A percentile compares a stretch with the other conserved stretches of the same genome.
Conservation (phyloP, 1,284 basidiomycete species). For the Lignosus rhinocerotis region DNA sequence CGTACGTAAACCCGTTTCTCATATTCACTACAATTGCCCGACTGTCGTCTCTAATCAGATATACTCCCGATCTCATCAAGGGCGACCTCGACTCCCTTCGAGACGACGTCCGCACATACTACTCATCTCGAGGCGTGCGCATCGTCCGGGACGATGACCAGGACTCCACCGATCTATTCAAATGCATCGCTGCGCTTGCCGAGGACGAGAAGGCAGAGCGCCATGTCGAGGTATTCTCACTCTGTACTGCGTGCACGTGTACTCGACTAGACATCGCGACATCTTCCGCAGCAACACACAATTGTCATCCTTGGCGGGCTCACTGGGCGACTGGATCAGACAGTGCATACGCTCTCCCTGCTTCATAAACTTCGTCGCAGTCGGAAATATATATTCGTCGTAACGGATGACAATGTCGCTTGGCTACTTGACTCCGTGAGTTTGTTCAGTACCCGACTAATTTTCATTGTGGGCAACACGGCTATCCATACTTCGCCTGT, state of each 20-base stretch:
- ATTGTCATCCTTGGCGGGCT: slow-evolving; percentile 88
- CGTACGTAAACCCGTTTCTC: slow-evolving; percentile 18
- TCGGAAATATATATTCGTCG: slow-evolving; percentile 66
- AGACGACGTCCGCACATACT: slow-evolving; percentile 72
- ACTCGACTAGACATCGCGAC: background rate
- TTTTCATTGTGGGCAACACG: background rate
- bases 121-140: slow-evolving; percentile 62
- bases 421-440: slow-evolving; percentile 84
- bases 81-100: slow-evolving; percentile 93
- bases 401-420: slow-evolving; percentile 86
- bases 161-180: slow-evolving; percentile 93
- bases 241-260: background rate
- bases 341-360: slow-evolving; percentile 85
- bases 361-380: slow-evolving; percentile 78
- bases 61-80: slow-evolving; percentile 84
- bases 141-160: slow-evolving; percentile 74
- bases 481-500: background rate
- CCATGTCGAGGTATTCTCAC: slow-evolving; percentile 34
- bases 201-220: slow-evolving; percentile 48
- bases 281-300: slow-evolving; percentile 49
- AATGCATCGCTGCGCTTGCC: slow-evolving; percentile 74
- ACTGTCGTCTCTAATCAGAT: slow-evolving; percentile 42
- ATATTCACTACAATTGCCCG: slow-evolving; percentile 1
- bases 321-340: slow-evolving; percentile 91
- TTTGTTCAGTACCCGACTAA: slow-evolving; percentile 4